These are phyloP conservation scores for Clausena lansium DNA, from an alignment of 345 rosid genomes.

Conservation along the genomic window DNA sequence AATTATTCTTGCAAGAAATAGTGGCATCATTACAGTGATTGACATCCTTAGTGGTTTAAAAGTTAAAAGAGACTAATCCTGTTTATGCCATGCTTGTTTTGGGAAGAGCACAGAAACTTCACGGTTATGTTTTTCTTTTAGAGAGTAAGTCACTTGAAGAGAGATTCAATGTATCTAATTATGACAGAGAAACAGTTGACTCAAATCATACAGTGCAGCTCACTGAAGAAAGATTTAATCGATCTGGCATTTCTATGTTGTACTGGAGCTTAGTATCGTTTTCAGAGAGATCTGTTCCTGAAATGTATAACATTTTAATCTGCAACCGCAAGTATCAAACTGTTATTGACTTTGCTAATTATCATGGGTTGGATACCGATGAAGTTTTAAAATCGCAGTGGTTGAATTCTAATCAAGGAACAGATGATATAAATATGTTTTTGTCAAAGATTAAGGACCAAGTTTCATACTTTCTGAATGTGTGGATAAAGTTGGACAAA, in stretches of 20 bases:
- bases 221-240: constrained; percentile 33
- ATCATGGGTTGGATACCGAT: constrained; percentile 77
- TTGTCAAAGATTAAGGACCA: constrained; percentile 70
- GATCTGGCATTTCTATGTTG: constrained; percentile 36
- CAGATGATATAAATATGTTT: constrained; percentile 51
- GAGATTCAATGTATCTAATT: constrained; percentile 27
- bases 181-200: constrained; percentile 36
- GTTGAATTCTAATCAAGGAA: constrained; percentile 66
- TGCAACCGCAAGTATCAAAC: constrained; percentile 52
- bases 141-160: constrained; percentile 48
- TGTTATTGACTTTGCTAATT: constrained; percentile 77
- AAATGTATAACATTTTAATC: constrained; percentile 77
- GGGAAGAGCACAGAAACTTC: constrained; percentile 51
- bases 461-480: constrained; percentile 79
- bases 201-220: constrained; percentile 26
- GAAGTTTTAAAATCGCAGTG: constrained; percentile 80
- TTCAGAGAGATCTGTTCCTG: constrained; percentile 72
- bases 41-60: constrained; percentile 52
- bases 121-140: constrained; percentile 65
- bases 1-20: constrained; percentile 54
- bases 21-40: constrained; percentile 52
- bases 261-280: constrained; percentile 74
- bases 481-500: constrained; percentile 64
- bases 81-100: constrained; percentile 58
- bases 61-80: constrained; percentile 51